These are phyloP conservation scores for Intubia oerlemansii DNA, from an alignment of 2,329 filamentous ascomycete species.

Conservation along the genomic window DNA sequence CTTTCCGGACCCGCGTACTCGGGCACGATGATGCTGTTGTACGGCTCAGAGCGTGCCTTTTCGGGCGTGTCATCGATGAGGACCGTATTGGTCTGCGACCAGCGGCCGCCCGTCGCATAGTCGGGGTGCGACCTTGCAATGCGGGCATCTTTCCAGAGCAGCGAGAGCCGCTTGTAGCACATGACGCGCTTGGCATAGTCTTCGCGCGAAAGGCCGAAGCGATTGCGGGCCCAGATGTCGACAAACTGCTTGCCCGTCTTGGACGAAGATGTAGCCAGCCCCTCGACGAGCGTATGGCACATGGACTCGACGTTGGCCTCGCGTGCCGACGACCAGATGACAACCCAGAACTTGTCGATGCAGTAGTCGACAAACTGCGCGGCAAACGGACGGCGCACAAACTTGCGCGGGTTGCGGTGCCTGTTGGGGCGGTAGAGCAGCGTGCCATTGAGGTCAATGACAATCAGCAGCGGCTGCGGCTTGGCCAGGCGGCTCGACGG, in stretches of 20 bases:
- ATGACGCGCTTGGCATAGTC: constrained; percentile 57
- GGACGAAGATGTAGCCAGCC: not conserved
- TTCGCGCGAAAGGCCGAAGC: constrained; percentile 38
- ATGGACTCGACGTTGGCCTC: constrained; percentile 51
- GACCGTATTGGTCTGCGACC: constrained; percentile 73
- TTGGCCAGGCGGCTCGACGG: constrained; percentile 14
- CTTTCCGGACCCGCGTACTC: constrained; percentile 38
- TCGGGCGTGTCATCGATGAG: constrained; percentile 68
- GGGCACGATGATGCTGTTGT: constrained; percentile 61
- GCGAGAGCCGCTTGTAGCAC: constrained; percentile 69
- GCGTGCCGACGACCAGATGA: constrained; percentile 78
- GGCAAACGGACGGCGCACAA: constrained; percentile 47
- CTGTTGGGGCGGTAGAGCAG: constrained; percentile 49
- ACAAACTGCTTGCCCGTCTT: constrained; percentile 24
- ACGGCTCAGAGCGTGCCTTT: constrained; percentile 67
- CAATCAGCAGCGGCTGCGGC: constrained; percentile 49
- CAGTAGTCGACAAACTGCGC: constrained; percentile 50
- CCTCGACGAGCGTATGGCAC: constrained; percentile 43
- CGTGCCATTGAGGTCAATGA: constrained; percentile 88
- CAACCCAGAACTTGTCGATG: constrained; percentile 53
- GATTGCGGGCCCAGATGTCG: constrained; percentile 59
- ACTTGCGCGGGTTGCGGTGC: constrained; percentile 21
- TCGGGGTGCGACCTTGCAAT: constrained; percentile 24
- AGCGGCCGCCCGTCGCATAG: constrained; percentile 16
- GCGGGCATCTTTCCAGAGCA: constrained; percentile 40